Evolutionary conservation across 2,329 filamentous ascomycete species (phyloP), one percentile per base, ranked within the genome.

Genomic region (Penicillium oxalicum): DNA sequence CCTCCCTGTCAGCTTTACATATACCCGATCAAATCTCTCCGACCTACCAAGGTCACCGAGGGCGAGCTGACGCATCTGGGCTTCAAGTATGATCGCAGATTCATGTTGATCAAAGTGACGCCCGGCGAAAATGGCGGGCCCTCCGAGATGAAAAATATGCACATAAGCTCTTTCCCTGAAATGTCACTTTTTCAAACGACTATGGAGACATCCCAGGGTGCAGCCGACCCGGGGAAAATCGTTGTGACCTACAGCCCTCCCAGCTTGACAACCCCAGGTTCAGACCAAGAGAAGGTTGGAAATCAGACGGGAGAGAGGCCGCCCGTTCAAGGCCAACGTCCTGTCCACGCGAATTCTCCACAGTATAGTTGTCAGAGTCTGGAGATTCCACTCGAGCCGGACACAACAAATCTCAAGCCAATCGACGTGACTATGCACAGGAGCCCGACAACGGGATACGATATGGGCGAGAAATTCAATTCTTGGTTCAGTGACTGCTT

Each of bases 1-100:
- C 29, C 8, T 32, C 7, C 11, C 4, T 5, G 29, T 32, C 54
- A 84, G 79, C 74, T 89, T 33, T 87, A 83, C 66, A 75, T 86
- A 41, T 88, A 89, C 64, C 85, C 86, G 37, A 83, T 89, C 69
- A 89, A 89, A 64, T 83, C 78, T 6, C 76, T 88, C n/a, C 79
- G 82, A 33, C 80, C 79, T 44, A 78, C 84, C 46, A 66, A 74
- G 13, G 69, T 88, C 29, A 50, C 72, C 4, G 66, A 70, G 0
- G 75, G 82, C 3, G 67, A 68, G n/a, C 66, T 88, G 40, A 79
- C 77, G 4, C 72, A 74, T n/a, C 77, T 81, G 53, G 85, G 86
- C 11, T 74, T 88, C 56, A 70, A 73, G 36, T 71, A 86, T 62
- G 86, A 90, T 69, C 79, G 86, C 8, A 74, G 75, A 32, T 89